These are phyloP conservation scores for Rhodamnia argentea DNA, from an alignment of 345 rosid genomes.

Conservation along the genomic window DNA sequence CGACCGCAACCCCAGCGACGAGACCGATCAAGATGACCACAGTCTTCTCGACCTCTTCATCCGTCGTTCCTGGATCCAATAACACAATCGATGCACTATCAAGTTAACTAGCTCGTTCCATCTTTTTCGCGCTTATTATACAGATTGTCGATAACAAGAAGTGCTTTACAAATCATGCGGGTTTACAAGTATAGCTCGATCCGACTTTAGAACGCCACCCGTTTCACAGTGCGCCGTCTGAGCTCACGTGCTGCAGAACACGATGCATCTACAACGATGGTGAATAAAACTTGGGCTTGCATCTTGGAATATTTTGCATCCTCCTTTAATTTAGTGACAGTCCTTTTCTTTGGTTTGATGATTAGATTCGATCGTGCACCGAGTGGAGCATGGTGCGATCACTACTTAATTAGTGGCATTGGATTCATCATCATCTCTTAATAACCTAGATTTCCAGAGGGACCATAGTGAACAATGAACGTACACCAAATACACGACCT, in stretches of 20 bases:
- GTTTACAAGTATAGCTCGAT: background rate
- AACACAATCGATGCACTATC: background rate
- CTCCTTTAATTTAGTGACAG: background rate
- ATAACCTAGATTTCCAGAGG: background rate
- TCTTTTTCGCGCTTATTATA: background rate
- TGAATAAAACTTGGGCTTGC: background rate
- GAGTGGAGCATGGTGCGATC: background rate
- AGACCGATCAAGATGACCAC: slow-evolving; percentile 78
- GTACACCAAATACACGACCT: background rate
- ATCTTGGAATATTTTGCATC: background rate
- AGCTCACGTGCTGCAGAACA: background rate
- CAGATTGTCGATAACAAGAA: background rate
- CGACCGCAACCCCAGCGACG: slow-evolving; percentile 67
- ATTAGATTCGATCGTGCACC: background rate
- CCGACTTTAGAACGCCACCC: background rate
- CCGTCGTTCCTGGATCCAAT: background rate
- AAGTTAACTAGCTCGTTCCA: too few relatives aligned
- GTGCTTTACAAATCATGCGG: background rate
- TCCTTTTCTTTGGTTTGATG: background rate
- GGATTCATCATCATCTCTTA: background rate
- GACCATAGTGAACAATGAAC: background rate
- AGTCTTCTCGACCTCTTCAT: slow-evolving; percentile 80
- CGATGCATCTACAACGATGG: too few relatives aligned
- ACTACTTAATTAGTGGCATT: background rate
- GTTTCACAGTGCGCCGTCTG: background rate